Conservation (phyloP, 768 basidiomycete genomes). For the Tulasnella sp. region DNA sequence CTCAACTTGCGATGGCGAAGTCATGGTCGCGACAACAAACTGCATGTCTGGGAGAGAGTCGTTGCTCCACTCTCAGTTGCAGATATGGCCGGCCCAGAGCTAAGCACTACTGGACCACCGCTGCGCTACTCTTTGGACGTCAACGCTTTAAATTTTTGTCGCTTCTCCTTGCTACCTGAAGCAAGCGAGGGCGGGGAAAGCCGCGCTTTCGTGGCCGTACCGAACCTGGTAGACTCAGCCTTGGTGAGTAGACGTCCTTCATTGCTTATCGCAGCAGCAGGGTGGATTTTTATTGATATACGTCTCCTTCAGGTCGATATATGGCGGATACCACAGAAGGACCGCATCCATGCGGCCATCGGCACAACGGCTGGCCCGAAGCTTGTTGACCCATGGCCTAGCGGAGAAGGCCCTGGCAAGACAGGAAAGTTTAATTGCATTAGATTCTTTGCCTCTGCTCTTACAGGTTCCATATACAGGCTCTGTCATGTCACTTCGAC, state of each 20-base stretch:
- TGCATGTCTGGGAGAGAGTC: conserved; percentile 62
- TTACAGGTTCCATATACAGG: conserved; percentile 39
- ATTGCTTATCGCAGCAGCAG: background rate
- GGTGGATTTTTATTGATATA: background rate
- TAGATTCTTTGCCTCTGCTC: background rate
- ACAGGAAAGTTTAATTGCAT: conserved; percentile 39
- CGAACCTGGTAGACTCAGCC: conserved; percentile 83
- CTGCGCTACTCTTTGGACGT: conserved; percentile 70
- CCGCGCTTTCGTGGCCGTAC: conserved; percentile 57
- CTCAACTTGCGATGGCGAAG: conserved; percentile 33
- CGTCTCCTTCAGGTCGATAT: conserved; percentile 60
- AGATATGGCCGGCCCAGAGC: conserved; percentile 46
- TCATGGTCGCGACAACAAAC: conserved; percentile 78
- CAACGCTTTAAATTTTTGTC: conserved; percentile 91
- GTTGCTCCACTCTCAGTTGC: conserved; percentile 42
- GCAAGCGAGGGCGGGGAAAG: conserved; percentile 19
- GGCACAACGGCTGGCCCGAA: conserved; percentile 41
- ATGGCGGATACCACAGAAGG: conserved; percentile 63
- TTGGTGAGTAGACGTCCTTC: conserved; percentile 42
- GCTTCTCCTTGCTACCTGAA: conserved; percentile 59
- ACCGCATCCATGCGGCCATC: conserved; percentile 76
- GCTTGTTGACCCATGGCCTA: conserved; percentile 28
- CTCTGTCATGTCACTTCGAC: conserved; percentile 81
- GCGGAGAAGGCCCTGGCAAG: conserved; percentile 46
- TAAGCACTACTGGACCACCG: conserved; percentile 41